Evolutionary conservation across 139 green algal species (phyloP), one percentile per base, ranked within the genome.

Genomic region (Coelastrella sp.): DNA sequence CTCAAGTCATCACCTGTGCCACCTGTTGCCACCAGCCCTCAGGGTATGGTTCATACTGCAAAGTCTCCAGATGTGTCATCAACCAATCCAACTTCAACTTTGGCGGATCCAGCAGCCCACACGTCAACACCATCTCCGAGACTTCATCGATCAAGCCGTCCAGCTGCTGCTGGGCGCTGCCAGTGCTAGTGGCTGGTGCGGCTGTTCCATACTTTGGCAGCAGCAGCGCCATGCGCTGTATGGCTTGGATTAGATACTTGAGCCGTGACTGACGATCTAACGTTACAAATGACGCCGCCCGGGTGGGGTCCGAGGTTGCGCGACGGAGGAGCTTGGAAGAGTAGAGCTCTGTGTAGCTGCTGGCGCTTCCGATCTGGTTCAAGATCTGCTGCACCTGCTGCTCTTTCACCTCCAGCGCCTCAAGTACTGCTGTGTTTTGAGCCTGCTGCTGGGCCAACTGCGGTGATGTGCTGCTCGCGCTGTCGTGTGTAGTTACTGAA

Each of bases 121-220:
- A 47, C 10, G 78, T 66, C 78, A 65, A 4, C 5, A 84, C 17
- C 56, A 66, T 23, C 64, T 78, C 81, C 16, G 81, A 76, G 3
- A 87, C n/a, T 10, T 87, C 81, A 61, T 87, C 61, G 8, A 78
- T 64, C 14, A 78, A 54, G 0, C 10, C 81, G 64, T 87, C 47
- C 23, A 87, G 64, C 81, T 87, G 81, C 64, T 87, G 10, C 64
- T 59, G 10, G 4, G 81, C 81, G 5, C 64, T 87, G 64, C 81
- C 81, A 32, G 71, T 57, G 23, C 58, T 85, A 4, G 81, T 77
- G 14, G n/a, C 73, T 7, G 81, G 61, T 0, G 61, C 22, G 13
- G 8, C 57, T 11, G 16, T 87, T 19, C 17, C 61, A 64, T 87
- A 87, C 74, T 78, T 87, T 32, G 81, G 81, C 81, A 87, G 81